These are phyloP conservation scores for Hypericum androsaemum DNA, from an alignment of 345 rosid species.

Conservation along the genomic window DNA sequence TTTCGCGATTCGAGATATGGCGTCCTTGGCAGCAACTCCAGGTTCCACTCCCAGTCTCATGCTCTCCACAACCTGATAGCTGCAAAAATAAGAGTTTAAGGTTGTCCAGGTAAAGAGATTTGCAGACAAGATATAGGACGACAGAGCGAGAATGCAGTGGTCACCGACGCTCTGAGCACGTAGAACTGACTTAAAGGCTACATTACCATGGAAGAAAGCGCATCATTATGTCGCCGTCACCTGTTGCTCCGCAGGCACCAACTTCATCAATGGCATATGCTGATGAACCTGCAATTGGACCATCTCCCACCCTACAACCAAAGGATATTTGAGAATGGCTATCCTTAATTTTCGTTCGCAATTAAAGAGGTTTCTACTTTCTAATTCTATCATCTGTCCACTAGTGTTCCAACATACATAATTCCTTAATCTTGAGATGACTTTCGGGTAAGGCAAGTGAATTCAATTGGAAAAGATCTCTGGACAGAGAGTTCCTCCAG, in stretches of 20 bases:
- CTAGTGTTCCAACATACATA: too few species aligned
- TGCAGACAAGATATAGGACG: not conserved
- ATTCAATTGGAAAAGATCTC: too few species aligned
- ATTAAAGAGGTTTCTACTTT: slow-evolving; percentile 1
- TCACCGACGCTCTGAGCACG: too few species aligned
- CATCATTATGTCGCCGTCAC: slow-evolving; percentile 97
- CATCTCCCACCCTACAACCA: slow-evolving; percentile 76
- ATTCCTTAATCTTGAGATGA: too few species aligned
- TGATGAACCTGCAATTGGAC: slow-evolving; percentile 86
- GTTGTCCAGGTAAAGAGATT: not conserved
- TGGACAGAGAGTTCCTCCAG: too few species aligned
- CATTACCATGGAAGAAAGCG: slow-evolving; percentile 91
- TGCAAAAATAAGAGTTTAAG: slow-evolving; percentile 18
- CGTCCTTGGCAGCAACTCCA: slow-evolving; percentile 66
- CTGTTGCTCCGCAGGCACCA: slow-evolving; percentile 98
- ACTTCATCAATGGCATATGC: slow-evolving; percentile 75
- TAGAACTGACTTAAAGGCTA: not conserved
- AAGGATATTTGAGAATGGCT: slow-evolving; percentile 2
- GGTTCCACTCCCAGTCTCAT: slow-evolving; percentile 91
- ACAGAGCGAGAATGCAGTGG: too few species aligned
- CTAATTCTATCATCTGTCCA: not conserved
- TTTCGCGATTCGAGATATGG: slow-evolving; percentile 58
- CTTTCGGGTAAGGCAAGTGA: too few species aligned
- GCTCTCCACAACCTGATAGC: slow-evolving; percentile 92
- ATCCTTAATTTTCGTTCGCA: slow-evolving; percentile 2